A percentile compares a stretch with the other conserved stretches of the same genome.
These are phyloP conservation scores for Malus hybrid DNA, from an alignment of 331 rosid genomes.

Conservation along the genomic window DNA sequence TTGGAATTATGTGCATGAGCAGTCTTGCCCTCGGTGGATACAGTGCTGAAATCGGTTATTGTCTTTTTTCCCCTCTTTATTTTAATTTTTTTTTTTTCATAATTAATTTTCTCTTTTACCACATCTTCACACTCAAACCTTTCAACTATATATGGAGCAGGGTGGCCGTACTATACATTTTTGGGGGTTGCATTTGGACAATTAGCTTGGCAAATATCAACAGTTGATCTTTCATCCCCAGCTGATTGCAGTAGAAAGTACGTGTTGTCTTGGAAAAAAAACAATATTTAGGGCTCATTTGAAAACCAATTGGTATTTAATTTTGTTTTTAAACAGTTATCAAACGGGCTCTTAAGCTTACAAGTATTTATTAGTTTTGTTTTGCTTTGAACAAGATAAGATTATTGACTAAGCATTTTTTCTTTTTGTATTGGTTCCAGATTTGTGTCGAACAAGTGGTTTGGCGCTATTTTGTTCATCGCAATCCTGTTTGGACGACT, in stretches of 20 bases:
- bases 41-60: slow-evolving; percentile 64
- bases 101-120: neutral
- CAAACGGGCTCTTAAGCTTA: too few species aligned
- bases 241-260: slow-evolving; percentile 80
- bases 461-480: slow-evolving; percentile 76
- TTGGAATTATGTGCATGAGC: slow-evolving; percentile 68
- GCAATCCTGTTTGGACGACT: slow-evolving; percentile 75
- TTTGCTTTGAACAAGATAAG: neutral
- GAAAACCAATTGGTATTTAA: neutral
- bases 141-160: slow-evolving; percentile 32
- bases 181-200: slow-evolving; percentile 80
- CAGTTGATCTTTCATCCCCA: slow-evolving; percentile 72
- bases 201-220: slow-evolving; percentile 74
- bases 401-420: neutral
- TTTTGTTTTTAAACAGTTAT: neutral
- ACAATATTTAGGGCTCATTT: neutral
- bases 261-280: slow-evolving; percentile 6
- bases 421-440: slow-evolving; percentile 25
- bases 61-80: neutral
- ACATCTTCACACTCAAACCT: neutral
- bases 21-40: slow-evolving; percentile 72
- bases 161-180: slow-evolving; percentile 81
- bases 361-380: neutral
- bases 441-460: slow-evolving; percentile 95
- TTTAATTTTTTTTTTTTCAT: neutral